Evolutionary conservation across 768 basidiomycete species (phyloP).

Genomic region (Russula griseocarnosa): DNA sequence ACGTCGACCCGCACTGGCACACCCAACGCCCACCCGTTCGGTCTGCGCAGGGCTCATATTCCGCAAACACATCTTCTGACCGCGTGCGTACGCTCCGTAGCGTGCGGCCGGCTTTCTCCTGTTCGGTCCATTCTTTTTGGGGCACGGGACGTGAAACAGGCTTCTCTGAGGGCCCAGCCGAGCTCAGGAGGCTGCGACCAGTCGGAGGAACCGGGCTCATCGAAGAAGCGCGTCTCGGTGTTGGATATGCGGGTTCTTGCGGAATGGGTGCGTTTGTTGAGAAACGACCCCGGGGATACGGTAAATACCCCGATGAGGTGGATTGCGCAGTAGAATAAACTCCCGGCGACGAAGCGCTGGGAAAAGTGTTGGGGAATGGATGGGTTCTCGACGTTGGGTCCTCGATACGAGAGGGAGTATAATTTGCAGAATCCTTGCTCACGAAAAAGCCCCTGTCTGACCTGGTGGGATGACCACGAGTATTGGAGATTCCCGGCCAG

Average conservation of each 20-base stretch:
- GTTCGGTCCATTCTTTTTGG: not conserved
- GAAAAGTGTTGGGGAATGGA: not conserved
- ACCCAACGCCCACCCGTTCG: constrained; percentile 14
- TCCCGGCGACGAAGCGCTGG: not conserved
- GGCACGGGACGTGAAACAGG: not conserved
- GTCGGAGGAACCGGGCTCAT: not conserved
- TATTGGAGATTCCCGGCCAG: not conserved
- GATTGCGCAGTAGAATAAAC: not conserved
- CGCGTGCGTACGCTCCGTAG: constrained; percentile 20
- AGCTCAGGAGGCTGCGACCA: not conserved
- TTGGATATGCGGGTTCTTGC: not conserved
- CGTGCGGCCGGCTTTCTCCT: constrained; percentile 3
- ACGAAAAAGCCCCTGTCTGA: not conserved
- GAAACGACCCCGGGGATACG: not conserved
- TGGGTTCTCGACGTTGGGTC: not conserved
- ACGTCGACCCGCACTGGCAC: constrained; percentile 21
- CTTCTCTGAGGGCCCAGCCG: not conserved
- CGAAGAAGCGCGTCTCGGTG: not conserved
- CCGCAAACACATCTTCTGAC: constrained; percentile 17
- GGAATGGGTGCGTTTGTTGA: not conserved
- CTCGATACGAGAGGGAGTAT: not conserved
- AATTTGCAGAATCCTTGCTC: not conserved
- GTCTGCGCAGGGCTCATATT: constrained; percentile 1
- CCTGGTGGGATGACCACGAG: not conserved
- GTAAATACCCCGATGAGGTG: not conserved